These are phyloP conservation scores for Ustilago sp. DNA, from an alignment of 1,284 basidiomycete species.

Conservation along the genomic window DNA sequence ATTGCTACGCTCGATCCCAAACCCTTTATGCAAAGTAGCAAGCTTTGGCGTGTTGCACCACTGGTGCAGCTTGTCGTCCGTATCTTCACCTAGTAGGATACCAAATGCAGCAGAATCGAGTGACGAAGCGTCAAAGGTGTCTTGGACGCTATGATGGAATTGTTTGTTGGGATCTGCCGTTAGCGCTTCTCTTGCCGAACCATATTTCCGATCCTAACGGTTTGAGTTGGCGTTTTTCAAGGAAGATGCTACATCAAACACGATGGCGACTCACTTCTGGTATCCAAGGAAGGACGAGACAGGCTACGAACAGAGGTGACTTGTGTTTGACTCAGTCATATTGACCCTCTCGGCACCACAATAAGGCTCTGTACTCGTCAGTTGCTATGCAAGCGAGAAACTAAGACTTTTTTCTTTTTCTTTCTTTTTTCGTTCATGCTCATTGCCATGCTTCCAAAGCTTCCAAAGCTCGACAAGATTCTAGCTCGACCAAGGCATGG, in stretches of 20 bases:
- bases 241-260: too few relatives aligned
- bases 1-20: not conserved
- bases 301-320: too few relatives aligned
- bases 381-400: slow-evolving; percentile 6
- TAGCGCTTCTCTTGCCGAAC: slow-evolving; percentile 9
- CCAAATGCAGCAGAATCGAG: not conserved
- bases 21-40: not conserved
- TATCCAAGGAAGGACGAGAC: too few relatives aligned
- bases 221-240: not conserved
- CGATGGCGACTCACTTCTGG: too few relatives aligned
- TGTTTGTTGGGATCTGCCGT: slow-evolving; percentile 5
- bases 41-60: not conserved
- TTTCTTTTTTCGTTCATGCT: not conserved
- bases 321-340: slow-evolving; percentile 1
- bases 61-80: not conserved
- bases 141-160: not conserved
- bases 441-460: not conserved
- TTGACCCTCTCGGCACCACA: slow-evolving; percentile 7
- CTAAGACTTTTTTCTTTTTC: not conserved
- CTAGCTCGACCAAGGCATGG: not conserved
- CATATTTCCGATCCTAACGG: not conserved
- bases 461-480: too few relatives aligned
- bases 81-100: not conserved
- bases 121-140: not conserved
- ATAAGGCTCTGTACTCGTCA: not conserved